A percentile compares a stretch with the other conserved stretches of the same genome.
Conservation (phyloP, 1,284 basidiomycete genomes). For the Leccinum subatratum region DNA sequence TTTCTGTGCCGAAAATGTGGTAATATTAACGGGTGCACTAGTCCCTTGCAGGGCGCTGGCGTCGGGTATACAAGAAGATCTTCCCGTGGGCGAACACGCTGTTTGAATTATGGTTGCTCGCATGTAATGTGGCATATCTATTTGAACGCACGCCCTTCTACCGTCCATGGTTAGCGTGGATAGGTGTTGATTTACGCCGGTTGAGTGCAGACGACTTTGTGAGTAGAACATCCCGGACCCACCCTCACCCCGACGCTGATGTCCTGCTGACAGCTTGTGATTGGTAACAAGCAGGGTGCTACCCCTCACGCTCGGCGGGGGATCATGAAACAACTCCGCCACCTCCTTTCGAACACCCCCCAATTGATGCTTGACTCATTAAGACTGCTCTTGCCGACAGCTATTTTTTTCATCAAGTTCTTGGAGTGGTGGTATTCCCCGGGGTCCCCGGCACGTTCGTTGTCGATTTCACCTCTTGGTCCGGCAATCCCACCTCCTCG, state of each 20-base stretch:
- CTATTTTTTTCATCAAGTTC: slow-evolving; percentile 96
- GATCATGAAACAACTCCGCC: slow-evolving; percentile 40
- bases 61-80: slow-evolving; percentile 57
- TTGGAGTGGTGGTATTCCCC: slow-evolving; percentile 99
- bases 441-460: slow-evolving; percentile 74
- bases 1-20: slow-evolving; percentile 3
- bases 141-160: slow-evolving; percentile 86
- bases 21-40: slow-evolving; percentile 22
- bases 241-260: slow-evolving; percentile 8
- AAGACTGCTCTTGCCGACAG: slow-evolving; percentile 80
- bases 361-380: slow-evolving; percentile 69
- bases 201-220: slow-evolving; percentile 74
- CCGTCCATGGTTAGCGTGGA: slow-evolving; percentile 86
- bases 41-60: slow-evolving; percentile 46
- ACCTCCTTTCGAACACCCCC: slow-evolving; percentile 51
- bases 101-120: slow-evolving; percentile 79
- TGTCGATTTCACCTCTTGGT: slow-evolving; percentile 56
- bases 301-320: slow-evolving; percentile 34
- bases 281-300: slow-evolving; percentile 33
- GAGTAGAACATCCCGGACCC: slow-evolving; percentile 27
- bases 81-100: slow-evolving; percentile 82
- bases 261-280: slow-evolving; percentile 39
- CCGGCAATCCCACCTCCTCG: slow-evolving; percentile 72
- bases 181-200: slow-evolving; percentile 78
- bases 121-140: slow-evolving; percentile 85